Base-by-base conservation (phyloP, 257 asterid genomes). In the Nicotiana knightiana region DNA sequence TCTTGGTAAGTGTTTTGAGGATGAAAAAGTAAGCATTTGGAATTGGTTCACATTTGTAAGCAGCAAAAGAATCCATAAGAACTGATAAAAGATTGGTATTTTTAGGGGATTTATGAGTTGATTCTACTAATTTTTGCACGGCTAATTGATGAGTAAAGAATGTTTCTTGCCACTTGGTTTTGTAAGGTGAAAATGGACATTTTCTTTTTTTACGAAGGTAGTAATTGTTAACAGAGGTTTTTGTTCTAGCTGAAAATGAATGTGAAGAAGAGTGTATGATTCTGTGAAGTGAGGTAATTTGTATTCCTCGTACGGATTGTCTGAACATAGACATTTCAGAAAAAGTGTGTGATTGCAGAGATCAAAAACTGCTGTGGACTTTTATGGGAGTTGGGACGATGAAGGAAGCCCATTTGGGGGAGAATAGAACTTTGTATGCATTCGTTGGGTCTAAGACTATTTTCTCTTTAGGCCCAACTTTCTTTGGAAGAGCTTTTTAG, bases 171-270 rank as follows among this genome's bases (percentile, higher is more conserved):
- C 90, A 84, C 65, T 89, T 81, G 32, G 86, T 55, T 70, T 85
- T 83, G 94, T 76, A 83, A 6, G 96, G 90, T 75, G 90, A 86
- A 62, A 85, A 86, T 9, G 93, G 97, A 91, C 97, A 94, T 88
- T 91, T 94, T 86, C 97, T 91, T 82, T 90, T 80, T 86, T 93
- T 91, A 35, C 96, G 77, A 4, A 91, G 84, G 37, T 85, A 88
- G 81, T 88, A 90, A 58, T 90, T 89, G 85, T 83, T 82, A 77
- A 83, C 7, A 37, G 86, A 82, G 10, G 88, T 3, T 43, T 43
- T 53, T 53, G 58, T 75, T 66, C 86, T 83, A 43, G 91, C 75
- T 66, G 90, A 79, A 9, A 87, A 86, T 35, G 90, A 82, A 33
- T 77, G 81, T 4, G 86, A 83, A 80, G 30, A 43, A 39, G 48